Percentiles rank a stretch among this genome's conserved stretches.
Conservation (phyloP, 139 green algal genomes). For the Desmodesmus armatus region DNA sequence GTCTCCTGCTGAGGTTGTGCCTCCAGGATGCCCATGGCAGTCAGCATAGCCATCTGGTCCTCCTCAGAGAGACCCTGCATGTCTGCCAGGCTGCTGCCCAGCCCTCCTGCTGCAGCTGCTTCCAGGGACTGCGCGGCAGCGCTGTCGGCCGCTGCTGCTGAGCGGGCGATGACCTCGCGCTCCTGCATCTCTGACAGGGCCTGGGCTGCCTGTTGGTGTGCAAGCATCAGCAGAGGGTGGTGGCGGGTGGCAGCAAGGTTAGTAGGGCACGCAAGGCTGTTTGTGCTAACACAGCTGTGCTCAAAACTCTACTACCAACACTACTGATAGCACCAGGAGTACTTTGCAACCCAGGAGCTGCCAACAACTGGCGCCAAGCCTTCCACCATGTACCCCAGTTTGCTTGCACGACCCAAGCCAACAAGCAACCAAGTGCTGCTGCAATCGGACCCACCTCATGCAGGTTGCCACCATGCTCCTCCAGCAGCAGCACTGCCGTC, state of each 20-base stretch:
- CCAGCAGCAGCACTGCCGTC: conserved; percentile 24
- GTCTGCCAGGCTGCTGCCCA: no score
- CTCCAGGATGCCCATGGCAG: conserved; percentile 11
- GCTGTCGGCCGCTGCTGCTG: neutral
- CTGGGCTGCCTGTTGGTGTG: neutral
- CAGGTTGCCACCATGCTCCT: conserved; percentile 24
- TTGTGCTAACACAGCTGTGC: no score
- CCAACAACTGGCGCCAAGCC: no score
- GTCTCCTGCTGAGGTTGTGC: neutral
- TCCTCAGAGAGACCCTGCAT: conserved; percentile 15
- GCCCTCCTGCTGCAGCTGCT: neutral
- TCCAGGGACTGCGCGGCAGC: no score
- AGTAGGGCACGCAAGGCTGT: no score
- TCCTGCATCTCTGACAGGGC: conserved; percentile 25
- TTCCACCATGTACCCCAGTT: no score
- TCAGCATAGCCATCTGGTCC: conserved; percentile 38
- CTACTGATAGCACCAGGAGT: no score
- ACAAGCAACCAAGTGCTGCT: no score
- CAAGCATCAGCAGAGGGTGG: neutral
- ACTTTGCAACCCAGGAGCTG: no score
- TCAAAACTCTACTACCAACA: no score
- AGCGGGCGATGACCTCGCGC: neutral
- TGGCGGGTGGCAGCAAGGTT: no score
- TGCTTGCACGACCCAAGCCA: no score
- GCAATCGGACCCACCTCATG: conserved; percentile 14